Conservation (phyloP, 192 early-diverging fungal species). For the Funneliformis mosseae region DNA sequence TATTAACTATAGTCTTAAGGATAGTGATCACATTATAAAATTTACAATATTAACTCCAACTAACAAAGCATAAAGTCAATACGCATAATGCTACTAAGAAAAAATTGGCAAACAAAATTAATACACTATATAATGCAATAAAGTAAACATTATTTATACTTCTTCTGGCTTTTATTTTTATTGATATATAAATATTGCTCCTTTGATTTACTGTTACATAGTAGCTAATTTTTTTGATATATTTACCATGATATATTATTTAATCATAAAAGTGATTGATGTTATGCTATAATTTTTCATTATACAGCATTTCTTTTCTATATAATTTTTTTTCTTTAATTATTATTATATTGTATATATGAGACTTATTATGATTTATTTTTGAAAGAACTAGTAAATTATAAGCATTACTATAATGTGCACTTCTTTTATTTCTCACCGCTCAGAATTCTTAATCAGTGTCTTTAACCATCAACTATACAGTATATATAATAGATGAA, state of each 20-base stretch:
- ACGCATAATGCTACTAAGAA: too few relatives aligned
- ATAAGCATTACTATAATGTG: slow-evolving; percentile 22
- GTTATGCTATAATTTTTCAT: not conserved
- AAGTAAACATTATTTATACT: too few relatives aligned
- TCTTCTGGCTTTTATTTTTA: too few relatives aligned
- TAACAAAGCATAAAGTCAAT: too few relatives aligned
- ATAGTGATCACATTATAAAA: too few relatives aligned
- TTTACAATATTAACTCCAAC: too few relatives aligned
- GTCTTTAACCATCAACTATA: slow-evolving; percentile 26
- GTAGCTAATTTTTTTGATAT: slow-evolving; percentile 24
- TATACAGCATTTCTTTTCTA: slow-evolving; percentile 2
- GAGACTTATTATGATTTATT: slow-evolving; percentile 28
- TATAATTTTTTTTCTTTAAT: slow-evolving; percentile 28
- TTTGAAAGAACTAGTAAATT: slow-evolving; percentile 31
- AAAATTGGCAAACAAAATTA: too few relatives aligned
- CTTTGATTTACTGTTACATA: too few relatives aligned
- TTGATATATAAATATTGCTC: too few relatives aligned
- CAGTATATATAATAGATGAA: slow-evolving; percentile 18
- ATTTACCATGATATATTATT: slow-evolving; percentile 25
- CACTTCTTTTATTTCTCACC: slow-evolving; percentile 24
- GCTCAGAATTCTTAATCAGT: slow-evolving; percentile 27
- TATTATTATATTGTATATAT: slow-evolving; percentile 22
- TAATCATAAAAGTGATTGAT: slow-evolving; percentile 14
- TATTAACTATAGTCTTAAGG: too few relatives aligned
- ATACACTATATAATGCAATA: too few relatives aligned